Base-by-base conservation (phyloP, 345 rosid species). In the Iberis pinnata region DNA sequence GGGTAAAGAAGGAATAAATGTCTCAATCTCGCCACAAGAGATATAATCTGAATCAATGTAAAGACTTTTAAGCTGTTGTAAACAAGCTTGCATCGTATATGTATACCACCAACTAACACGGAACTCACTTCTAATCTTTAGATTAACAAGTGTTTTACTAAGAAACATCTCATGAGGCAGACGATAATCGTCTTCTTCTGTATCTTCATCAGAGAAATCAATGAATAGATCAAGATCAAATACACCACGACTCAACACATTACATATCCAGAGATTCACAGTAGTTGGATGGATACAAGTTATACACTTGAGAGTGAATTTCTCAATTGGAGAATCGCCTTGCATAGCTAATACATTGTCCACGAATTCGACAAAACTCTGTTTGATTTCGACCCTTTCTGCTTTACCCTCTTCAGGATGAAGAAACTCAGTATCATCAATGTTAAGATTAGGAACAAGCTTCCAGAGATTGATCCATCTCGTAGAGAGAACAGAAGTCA, bases 251-350 rank as follows among this genome's bases (percentile, higher is more conserved):
- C 3, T 3, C 24, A 57, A n/a, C 2, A 57, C 53, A 16, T 20
- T 57, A 16, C 53, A 4, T 7, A 57, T 57, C 62, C 62, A 57
- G 44, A 43, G 33, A 22, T 57, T 17, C 9, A 44, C 53, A 33
- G 5, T 5, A 12, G 11, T 14, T 2, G 43, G 14, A 22, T 44
- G n/a, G 40, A 44, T 2, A 6, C 20, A 31, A 2, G 52, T 33
- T 9, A 57, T 32, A 20, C 43, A 57, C 43, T 44, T 44, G 2
- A 57, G 15, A 4, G 62, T 32, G 43, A 33, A 11, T 1, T 22
- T 57, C 6, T 33, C 3, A 13, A 57, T 20, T 5, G 43, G 15
- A 44, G 25, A 44, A 12, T 58, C 16, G 5, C 22, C 35, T 15
- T 57, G 52, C 43, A 7, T 6, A 7, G 51, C 61, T 2, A 57